These are phyloP conservation scores for Byssochlamys sp. DNA, from an alignment of 2,329 filamentous ascomycete genomes.

Conservation along the genomic window DNA sequence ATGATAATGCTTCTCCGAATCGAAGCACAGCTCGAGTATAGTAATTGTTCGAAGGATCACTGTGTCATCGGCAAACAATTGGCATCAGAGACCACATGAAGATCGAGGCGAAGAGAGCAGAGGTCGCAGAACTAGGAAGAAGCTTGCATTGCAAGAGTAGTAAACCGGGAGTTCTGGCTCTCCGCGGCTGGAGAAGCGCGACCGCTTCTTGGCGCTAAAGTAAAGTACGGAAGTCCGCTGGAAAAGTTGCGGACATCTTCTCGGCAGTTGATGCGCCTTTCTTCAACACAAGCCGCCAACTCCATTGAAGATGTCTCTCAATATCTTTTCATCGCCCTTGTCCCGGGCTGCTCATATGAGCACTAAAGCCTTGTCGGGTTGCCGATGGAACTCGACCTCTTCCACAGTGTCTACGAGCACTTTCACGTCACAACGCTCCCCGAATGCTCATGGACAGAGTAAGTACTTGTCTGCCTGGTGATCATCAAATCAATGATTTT, in stretches of 20 bases:
- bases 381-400: constrained; percentile 26
- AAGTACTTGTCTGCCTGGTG: neutral
- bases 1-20: neutral
- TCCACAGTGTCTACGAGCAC: constrained; percentile 14
- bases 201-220: constrained; percentile 17
- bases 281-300: neutral
- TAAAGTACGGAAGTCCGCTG: neutral
- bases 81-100: neutral
- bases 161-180: constrained; percentile 5
- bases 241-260: neutral
- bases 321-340: constrained; percentile 18
- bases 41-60: neutral
- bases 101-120: neutral
- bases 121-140: neutral
- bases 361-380: constrained; percentile 12
- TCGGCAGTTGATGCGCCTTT: neutral
- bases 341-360: constrained; percentile 16
- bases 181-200: constrained; percentile 1
- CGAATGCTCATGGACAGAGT: neutral
- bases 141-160: neutral
- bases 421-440: constrained; percentile 16
- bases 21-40: neutral
- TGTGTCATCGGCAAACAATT: neutral
- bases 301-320: constrained; percentile 16
- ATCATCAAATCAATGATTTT: neutral